Evolutionary conservation across 352 stramenopile genomes (phyloP).

Genomic region (Plasmopara muralis): DNA sequence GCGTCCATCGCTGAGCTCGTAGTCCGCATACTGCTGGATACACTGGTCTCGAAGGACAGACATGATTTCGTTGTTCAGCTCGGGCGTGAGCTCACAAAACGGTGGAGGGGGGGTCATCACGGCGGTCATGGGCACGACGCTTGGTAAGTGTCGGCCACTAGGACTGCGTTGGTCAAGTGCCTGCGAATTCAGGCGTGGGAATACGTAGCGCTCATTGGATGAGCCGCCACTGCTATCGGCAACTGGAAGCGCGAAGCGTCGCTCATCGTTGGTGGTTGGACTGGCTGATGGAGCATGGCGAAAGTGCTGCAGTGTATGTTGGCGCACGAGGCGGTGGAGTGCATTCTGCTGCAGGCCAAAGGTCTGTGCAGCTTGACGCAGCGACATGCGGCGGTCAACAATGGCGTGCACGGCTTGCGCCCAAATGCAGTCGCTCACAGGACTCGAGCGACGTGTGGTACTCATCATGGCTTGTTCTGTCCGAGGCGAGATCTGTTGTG

Average conservation of each 20-base stretch:
- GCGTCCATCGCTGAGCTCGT: slow-evolving; percentile 13
- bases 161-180: slow-evolving; percentile 16
- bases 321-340: slow-evolving; percentile 53
- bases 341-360: slow-evolving; percentile 62
- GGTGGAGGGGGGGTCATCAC: slow-evolving; percentile 3
- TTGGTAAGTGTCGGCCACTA: slow-evolving; percentile 1
- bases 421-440: slow-evolving; percentile 44
- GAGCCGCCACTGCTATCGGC: background rate
- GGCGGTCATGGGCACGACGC: slow-evolving; percentile 3
- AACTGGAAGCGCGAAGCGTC: slow-evolving; percentile 3
- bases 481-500: slow-evolving; percentile 3
- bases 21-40: slow-evolving; percentile 27
- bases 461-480: slow-evolving; percentile 3
- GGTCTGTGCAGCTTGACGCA: slow-evolving; percentile 48
- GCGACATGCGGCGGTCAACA: slow-evolving; percentile 52
- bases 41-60: slow-evolving; percentile 47
- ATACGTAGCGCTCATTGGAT: slow-evolving; percentile 19
- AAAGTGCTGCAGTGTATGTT: slow-evolving; percentile 15
- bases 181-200: slow-evolving; percentile 23
- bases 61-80: slow-evolving; percentile 46
- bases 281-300: slow-evolving; percentile 6
- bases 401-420: slow-evolving; percentile 61
- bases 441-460: background rate
- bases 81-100: slow-evolving; percentile 32
- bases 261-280: slow-evolving; percentile 7